Percentiles rank a stretch among this genome's conserved stretches.
phyloP scores from a whole-genome alignment of 768 basidiomycete species.

The Phallus indusiatus region DNA sequence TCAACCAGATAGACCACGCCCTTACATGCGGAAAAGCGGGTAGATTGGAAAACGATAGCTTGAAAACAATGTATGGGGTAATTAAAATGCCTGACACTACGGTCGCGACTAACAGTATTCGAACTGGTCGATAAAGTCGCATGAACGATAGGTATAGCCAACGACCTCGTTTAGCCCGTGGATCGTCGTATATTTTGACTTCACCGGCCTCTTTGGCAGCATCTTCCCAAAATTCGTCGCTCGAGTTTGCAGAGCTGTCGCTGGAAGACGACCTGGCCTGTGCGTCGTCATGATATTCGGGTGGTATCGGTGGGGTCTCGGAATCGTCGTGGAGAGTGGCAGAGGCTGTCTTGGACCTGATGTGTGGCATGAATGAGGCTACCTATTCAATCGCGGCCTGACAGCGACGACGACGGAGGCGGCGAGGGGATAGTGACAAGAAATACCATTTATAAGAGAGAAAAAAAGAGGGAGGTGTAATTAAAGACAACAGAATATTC shows the following conservation, averaged over 20 bases:
- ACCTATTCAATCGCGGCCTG: too few species aligned
- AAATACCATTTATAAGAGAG: too few species aligned
- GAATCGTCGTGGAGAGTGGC: not conserved
- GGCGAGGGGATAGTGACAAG: too few species aligned
- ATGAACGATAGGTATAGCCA: conserved; percentile 56
- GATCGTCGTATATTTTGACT: conserved; percentile 17
- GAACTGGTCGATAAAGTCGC: conserved; percentile 50
- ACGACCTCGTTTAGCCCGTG: conserved; percentile 52
- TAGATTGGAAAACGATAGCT: conserved; percentile 46
- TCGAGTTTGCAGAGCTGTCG: conserved; percentile 39
- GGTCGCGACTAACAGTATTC: conserved; percentile 49
- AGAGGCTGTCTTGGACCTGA: too few species aligned
- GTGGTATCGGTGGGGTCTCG: not conserved
- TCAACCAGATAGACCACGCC: conserved; percentile 58
- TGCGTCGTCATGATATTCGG: not conserved
- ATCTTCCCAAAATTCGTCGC: conserved; percentile 72
- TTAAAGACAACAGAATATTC: too few species aligned
- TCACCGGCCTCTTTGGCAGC: conserved; percentile 39
- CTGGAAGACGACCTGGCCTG: not conserved
- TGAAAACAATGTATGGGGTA: conserved; percentile 59
- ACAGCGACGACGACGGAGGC: too few species aligned
- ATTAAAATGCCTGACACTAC: conserved; percentile 56
- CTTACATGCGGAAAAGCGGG: conserved; percentile 45
- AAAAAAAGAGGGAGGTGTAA: too few species aligned
- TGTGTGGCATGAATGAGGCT: too few species aligned